Base-by-base conservation (phyloP, 1,284 basidiomycete species). In the Cutaneotrichosporon sp. region DNA sequence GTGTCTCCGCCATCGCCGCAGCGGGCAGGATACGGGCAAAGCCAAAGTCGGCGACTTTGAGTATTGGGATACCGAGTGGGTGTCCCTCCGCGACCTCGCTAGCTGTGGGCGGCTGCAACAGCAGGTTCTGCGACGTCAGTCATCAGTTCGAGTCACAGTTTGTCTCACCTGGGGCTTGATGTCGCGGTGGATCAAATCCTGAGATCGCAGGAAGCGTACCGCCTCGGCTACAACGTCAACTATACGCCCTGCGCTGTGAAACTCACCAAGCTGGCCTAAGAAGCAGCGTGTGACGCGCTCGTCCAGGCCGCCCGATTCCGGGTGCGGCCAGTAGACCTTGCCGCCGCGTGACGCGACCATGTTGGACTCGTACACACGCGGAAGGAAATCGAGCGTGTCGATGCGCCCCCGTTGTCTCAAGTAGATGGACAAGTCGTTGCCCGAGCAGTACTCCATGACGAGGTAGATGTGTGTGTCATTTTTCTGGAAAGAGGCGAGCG, bases 21-120 rank as follows among this genome's bases (percentile, higher is more conserved):
- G 87, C 88, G 0, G 93, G 91, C 8, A 99, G 78, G 33, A 87
- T 88, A 13, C 96, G 83, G 0, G 96, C 96, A 66, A 99, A 99
- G 0, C 94, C 94, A 73, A 99, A 98, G 74, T 99, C 94, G 21
- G 94, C 96, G 4, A 97, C 84, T 74, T 96, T 94, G 62, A 97
- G 83, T n/a, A 96, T 83, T 0, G 92, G 92, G 0, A 96, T 87
- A 14, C 93, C 92, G 1, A 87, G 73, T 0, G 92, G 91, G 73
- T 97, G 91, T 1, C 93, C 92, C 46, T 85, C 81, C 0, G 82
- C 82, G 12, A 91, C 77, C 64, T 94, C 90, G 45, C 84, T 82
- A 1, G 83, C 79, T 0, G 86, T 81, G 0, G 93, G 84, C 0
- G 92, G 90, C 58, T 86, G 90, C 7, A 97, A 78, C 0, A 97